Conservation (phyloP, 768 basidiomycete genomes). For the Tulasnella sp. region DNA sequence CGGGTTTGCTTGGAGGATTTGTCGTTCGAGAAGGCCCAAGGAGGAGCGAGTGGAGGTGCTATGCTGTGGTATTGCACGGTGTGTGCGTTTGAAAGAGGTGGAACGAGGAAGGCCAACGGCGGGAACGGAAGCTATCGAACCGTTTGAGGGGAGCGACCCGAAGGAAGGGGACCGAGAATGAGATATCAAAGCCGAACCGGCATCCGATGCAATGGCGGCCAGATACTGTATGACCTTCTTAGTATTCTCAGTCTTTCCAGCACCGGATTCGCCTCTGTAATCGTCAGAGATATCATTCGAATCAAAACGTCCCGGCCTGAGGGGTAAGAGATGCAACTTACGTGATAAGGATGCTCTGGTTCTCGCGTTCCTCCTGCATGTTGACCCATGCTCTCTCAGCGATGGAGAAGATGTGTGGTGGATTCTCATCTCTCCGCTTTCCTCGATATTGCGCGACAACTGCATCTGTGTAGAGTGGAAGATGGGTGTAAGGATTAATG, state of each 20-base stretch:
- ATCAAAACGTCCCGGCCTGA: background rate
- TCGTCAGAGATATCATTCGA: background rate
- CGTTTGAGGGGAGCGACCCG: constrained; percentile 35
- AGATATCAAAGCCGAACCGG: constrained; percentile 37
- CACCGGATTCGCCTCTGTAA: constrained; percentile 88
- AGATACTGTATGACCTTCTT: constrained; percentile 99
- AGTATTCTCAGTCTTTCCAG: constrained; percentile 96
- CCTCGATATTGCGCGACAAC: constrained; percentile 86
- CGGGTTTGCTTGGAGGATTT: constrained; percentile 95
- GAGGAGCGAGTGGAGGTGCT: constrained; percentile 35
- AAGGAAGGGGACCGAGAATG: constrained; percentile 59
- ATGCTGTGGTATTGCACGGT: constrained; percentile 32
- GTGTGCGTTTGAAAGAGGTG: constrained; percentile 40
- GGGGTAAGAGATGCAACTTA: constrained; percentile 33
- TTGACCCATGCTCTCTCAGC: constrained; percentile 97
- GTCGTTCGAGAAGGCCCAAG: constrained; percentile 77
- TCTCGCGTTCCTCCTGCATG: constrained; percentile 95
- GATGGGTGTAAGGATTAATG: constrained; percentile 88
- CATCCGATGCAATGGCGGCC: constrained; percentile 87
- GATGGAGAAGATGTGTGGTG: constrained; percentile 94
- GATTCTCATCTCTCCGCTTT: constrained; percentile 75
- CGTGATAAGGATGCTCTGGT: constrained; percentile 98
- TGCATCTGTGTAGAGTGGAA: constrained; percentile 83
- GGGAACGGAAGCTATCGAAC: constrained; percentile 43
- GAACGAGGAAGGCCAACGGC: constrained; percentile 58